Percentiles rank a stretch among this genome's conserved stretches.
phyloP scores from a whole-genome alignment of 106 monocot genomes.

The Allium sativum region DNA sequence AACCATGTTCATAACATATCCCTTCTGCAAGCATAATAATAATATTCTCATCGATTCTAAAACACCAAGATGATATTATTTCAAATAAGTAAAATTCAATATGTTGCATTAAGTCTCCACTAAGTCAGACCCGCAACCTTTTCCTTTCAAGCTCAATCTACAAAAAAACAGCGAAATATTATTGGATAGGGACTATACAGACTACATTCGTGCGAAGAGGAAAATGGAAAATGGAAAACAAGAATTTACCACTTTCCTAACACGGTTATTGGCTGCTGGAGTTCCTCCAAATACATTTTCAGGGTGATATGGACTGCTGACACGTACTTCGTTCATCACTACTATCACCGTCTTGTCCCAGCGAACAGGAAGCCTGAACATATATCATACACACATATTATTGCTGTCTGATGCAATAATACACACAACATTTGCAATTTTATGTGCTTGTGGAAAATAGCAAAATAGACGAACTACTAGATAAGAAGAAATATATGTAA shows the following conservation, averaged over 20 bases:
- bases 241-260: slow-evolving; percentile 87
- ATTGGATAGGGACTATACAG: not conserved
- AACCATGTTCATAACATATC: no score
- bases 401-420: no score
- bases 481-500: no score
- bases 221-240: not conserved
- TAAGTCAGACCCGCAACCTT: slow-evolving; percentile 33
- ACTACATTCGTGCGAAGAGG: not conserved
- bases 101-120: no score
- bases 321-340: slow-evolving; percentile 97
- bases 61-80: no score
- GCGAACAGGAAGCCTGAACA: slow-evolving; percentile 75
- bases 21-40: no score
- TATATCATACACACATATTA: not conserved
- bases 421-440: no score
- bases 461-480: no score
- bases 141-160: slow-evolving; percentile 87
- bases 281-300: slow-evolving; percentile 87
- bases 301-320: slow-evolving; percentile 71
- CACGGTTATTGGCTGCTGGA: slow-evolving; percentile 81
- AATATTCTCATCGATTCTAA: no score
- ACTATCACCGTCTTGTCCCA: slow-evolving; percentile 91
- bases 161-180: not conserved
- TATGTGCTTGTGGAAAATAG: no score
- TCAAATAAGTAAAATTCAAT: no score